Base-by-base conservation (phyloP, 2,329 filamentous ascomycete species). In the Alternaria angustiovoidea region DNA sequence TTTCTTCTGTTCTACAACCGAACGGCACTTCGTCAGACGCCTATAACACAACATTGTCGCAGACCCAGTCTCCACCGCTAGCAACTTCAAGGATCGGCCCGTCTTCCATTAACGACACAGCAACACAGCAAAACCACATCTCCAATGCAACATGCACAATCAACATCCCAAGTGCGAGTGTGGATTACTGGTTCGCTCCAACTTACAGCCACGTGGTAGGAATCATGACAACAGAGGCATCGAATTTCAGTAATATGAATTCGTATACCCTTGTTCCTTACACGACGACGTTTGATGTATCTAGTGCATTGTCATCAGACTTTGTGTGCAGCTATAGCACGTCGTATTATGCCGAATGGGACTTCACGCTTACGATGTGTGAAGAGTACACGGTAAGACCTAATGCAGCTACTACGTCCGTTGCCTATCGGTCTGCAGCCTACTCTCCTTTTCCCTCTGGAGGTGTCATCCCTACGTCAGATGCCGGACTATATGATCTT, bases 101-200 rank as follows among this genome's bases (percentile, higher is more conserved):
- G 4, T 22, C 36, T 3, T 18, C 38, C 24, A 44, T 34, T 30
- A 49, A 58, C 24, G 38, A 34, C 14, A 46, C 59, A 3, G 32
- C 38, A 26, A 32, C 22, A 9, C 39, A 51, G n/a, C 57, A 51
- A 30, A 70, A 64, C 11, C 59, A 32, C 36, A 41, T 22, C 14
- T 55, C 53, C 20, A 66, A 68, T 43, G 64, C 67, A 53, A 55
- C 70, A 52, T 79, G 76, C 47, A 77, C 72, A 4, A 62, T 79
- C 39, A 74, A 78, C 42, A 68, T 78, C 30, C 72, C 71, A n/a
- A 68, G 53, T 47, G 76, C 75, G 16, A 72, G 61, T 55, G 61
- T 78, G 47, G 65, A 75, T 47, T 78, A 70, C 67, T 78, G 76
- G 76, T 76, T 67, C 52, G 65, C 66, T 16, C 66, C 73, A 5